These are phyloP conservation scores for Kodamaea neixiangensis DNA, from an alignment of 805 yeast genomes.

Conservation along the genomic window DNA sequence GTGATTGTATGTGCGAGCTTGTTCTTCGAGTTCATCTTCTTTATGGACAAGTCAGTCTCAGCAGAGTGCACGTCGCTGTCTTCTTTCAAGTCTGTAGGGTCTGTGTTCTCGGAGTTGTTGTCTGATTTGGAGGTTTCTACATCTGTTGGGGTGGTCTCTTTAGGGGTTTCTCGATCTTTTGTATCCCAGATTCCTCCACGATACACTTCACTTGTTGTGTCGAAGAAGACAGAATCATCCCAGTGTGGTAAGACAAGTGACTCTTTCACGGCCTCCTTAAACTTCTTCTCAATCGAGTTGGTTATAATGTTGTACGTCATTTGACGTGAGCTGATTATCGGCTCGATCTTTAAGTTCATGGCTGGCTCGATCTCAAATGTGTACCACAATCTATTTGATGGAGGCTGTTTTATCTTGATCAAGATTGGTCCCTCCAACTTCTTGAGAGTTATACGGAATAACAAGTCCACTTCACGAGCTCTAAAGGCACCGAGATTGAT, in stretches of 20 bases:
- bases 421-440: constrained; percentile 74
- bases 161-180: neutral
- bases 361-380: constrained; percentile 79
- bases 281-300: constrained; percentile 72
- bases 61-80: neutral
- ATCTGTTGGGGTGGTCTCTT: neutral
- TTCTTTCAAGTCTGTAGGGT: neutral
- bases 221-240: constrained; percentile 81
- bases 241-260: constrained; percentile 81
- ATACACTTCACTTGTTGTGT: constrained; percentile 67
- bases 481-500: constrained; percentile 76
- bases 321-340: constrained; percentile 84
- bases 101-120: neutral
- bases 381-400: constrained; percentile 90
- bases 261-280: constrained; percentile 76
- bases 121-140: neutral
- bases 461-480: constrained; percentile 72
- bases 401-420: constrained; percentile 80
- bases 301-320: constrained; percentile 78
- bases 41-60: neutral
- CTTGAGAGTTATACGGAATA: constrained; percentile 67
- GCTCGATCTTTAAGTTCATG: constrained; percentile 77
- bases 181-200: constrained; percentile 94
- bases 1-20: constrained; percentile 21
- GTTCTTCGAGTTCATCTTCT: constrained; percentile 12